A percentile compares a stretch with the other conserved stretches of the same genome.
Evolutionary conservation across 169 alveolate species (phyloP).

Genomic region (Babesia bigemina): DNA sequence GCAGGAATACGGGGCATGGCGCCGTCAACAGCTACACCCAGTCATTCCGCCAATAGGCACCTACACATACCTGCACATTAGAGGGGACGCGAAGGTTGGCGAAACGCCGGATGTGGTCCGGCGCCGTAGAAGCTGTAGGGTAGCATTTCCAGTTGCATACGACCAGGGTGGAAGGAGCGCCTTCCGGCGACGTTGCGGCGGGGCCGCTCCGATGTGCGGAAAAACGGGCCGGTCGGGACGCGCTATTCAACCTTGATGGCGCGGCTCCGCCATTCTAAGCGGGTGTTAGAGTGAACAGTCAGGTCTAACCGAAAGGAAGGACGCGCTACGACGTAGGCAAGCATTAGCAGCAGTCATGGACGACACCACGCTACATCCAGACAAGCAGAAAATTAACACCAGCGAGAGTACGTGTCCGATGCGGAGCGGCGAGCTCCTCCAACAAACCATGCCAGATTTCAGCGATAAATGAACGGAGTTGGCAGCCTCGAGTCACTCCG

Average conservation of each 20-base stretch:
- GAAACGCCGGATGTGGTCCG: constrained; percentile 26
- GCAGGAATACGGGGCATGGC: constrained; percentile 37
- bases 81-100: constrained; percentile 18
- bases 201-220: no score
- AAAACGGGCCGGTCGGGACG: no score
- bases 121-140: constrained; percentile 10
- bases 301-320: constrained; percentile 10
- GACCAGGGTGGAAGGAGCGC: constrained; percentile 13
- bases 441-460: not conserved
- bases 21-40: constrained; percentile 43
- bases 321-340: not conserved
- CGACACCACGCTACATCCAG: not conserved
- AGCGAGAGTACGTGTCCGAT: not conserved
- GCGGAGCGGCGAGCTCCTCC: constrained; percentile 6
- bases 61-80: constrained; percentile 40
- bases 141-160: constrained; percentile 70
- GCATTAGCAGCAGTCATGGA: not conserved
- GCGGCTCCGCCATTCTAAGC: no score
- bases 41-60: not conserved
- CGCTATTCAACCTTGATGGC: no score
- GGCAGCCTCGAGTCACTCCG: constrained; percentile 29
- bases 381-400: not conserved
- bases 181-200: not conserved
- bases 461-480: no score
- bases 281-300: no score